These are phyloP conservation scores for Annona squamosa DNA, from an alignment of 164 flowering plant species.

Conservation along the genomic window DNA sequence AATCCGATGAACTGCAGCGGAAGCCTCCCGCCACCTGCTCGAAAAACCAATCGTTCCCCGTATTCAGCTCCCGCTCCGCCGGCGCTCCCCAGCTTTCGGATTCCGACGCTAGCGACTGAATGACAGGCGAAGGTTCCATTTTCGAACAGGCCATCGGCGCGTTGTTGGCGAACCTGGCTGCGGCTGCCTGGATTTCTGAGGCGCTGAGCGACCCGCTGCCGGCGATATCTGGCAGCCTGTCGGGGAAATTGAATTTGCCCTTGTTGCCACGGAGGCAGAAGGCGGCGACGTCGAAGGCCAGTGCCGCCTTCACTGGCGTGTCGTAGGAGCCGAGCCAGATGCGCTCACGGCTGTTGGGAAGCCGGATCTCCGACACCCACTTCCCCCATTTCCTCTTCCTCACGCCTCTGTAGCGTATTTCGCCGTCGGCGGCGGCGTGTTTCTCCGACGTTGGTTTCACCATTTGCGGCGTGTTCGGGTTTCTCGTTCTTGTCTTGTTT, in stretches of 20 bases:
- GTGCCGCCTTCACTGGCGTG: constrained; percentile 75
- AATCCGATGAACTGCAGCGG: constrained; percentile 18
- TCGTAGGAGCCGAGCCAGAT: constrained; percentile 94
- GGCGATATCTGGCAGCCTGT: constrained; percentile 54
- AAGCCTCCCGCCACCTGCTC: constrained; percentile 15
- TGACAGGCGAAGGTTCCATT: constrained; percentile 5
- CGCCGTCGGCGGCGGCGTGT: not conserved
- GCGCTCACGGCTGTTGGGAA: constrained; percentile 76
- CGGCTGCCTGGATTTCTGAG: constrained; percentile 50
- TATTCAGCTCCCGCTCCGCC: constrained; percentile 12
- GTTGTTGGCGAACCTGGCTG: constrained; percentile 53
- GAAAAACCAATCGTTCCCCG: constrained; percentile 19
- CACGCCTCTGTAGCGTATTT: constrained; percentile 51
- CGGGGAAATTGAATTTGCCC: constrained; percentile 78
- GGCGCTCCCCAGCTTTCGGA: constrained; percentile 18
- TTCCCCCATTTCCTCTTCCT: constrained; percentile 91
- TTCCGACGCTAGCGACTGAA: constrained; percentile 18
- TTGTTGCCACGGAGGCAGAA: constrained; percentile 64
- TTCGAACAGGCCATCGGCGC: constrained; percentile 3
- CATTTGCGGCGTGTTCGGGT: not conserved
- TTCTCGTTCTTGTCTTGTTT: too few species aligned
- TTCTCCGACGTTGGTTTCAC: constrained; percentile 9
- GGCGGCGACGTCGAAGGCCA: constrained; percentile 84
- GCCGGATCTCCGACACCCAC: constrained; percentile 76
- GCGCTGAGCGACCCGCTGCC: constrained; percentile 36